Conservation (phyloP, 495 filamentous ascomycete genomes). For the Parmelia sp. region DNA sequence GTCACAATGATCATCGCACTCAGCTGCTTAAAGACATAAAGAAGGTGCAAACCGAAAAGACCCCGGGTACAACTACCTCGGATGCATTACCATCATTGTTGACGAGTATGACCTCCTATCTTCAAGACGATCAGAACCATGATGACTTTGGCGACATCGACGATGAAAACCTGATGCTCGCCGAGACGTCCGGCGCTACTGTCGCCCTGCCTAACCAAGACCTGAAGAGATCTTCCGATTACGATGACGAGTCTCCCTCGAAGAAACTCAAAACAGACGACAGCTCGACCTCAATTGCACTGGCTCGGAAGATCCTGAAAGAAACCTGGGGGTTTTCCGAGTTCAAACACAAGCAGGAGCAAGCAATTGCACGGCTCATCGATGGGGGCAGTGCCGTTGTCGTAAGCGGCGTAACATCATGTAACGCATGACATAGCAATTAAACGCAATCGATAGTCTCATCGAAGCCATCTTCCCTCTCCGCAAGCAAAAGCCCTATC, state of each 20-base stretch:
- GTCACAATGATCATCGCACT: not conserved
- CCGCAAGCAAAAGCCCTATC: not conserved
- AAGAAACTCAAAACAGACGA: constrained; percentile 7
- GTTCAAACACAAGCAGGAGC: constrained; percentile 50
- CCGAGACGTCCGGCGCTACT: constrained; percentile 11
- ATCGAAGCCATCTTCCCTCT: not conserved
- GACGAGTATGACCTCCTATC: not conserved
- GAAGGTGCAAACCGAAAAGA: not conserved
- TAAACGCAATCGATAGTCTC: not conserved
- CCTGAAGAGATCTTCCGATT: constrained; percentile 5
- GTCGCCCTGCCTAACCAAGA: not conserved
- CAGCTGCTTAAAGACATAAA: constrained; percentile 3
- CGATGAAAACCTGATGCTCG: constrained; percentile 21
- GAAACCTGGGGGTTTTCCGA: constrained; percentile 40
- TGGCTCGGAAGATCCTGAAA: constrained; percentile 34
- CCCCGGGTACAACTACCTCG: not conserved
- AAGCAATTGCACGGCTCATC: constrained; percentile 44
- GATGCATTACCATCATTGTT: not conserved
- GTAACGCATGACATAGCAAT: not conserved
- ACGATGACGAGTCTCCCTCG: not conserved
- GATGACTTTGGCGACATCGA: constrained; percentile 25
- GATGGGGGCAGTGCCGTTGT: constrained; percentile 45
- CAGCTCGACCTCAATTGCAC: not conserved
- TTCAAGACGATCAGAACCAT: constrained; percentile 5
- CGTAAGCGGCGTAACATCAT: too few relatives aligned